These are phyloP conservation scores for Mycosphaerella sp. DNA, from an alignment of 2,329 filamentous ascomycete genomes.

Conservation along the genomic window DNA sequence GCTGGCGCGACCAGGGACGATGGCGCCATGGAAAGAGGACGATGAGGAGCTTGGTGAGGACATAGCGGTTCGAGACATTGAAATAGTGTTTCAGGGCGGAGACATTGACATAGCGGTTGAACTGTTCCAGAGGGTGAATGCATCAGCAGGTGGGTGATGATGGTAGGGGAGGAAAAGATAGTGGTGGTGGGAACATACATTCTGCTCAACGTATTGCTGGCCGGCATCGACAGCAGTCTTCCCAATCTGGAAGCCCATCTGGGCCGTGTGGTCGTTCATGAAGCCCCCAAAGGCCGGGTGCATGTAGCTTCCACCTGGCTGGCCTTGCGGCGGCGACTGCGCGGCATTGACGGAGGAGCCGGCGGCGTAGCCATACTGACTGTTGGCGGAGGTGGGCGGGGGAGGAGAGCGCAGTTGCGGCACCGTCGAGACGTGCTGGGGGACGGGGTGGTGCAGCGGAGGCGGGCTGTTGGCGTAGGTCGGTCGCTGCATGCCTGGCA, in stretches of 20 bases:
- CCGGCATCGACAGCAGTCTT: conserved; percentile 87
- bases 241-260: conserved; percentile 90
- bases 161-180: background rate
- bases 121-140: conserved; percentile 38
- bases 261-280: conserved; percentile 90
- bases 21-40: conserved; percentile 98
- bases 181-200: conserved; percentile 52
- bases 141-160: background rate
- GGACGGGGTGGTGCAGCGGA: conserved; percentile 92
- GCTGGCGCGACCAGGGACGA: conserved; percentile 92
- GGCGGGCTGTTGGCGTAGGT: conserved; percentile 80
- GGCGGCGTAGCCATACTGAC: conserved; percentile 58
- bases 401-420: conserved; percentile 93
- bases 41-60: conserved; percentile 84
- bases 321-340: conserved; percentile 47
- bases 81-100: conserved; percentile 97
- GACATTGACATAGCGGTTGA: conserved; percentile 82
- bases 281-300: conserved; percentile 74
- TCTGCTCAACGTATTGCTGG: conserved; percentile 91
- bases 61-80: conserved; percentile 96
- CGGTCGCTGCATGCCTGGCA: conserved; percentile 67
- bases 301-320: conserved; percentile 34
- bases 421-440: conserved; percentile 96
- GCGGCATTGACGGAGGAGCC: background rate
- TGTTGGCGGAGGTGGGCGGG: conserved; percentile 64